Percentiles rank a stretch among this genome's conserved stretches.
Evolutionary conservation across 2,329 filamentous ascomycete genomes (phyloP).

Genomic region (Cercospora sp.): DNA sequence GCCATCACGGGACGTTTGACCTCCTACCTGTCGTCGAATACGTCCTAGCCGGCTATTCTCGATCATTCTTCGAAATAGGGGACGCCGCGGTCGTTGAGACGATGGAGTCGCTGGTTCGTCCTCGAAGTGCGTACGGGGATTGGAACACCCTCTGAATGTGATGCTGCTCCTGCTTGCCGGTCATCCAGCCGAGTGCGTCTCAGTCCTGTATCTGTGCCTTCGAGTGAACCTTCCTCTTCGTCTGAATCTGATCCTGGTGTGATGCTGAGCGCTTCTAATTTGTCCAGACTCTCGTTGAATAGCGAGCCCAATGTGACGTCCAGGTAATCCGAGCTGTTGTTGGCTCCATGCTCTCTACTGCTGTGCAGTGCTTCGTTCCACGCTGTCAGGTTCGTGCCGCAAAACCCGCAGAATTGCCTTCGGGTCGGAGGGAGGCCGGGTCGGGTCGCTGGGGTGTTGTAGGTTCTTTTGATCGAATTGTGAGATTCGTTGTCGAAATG

Average conservation of each 20-base stretch:
- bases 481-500: conserved; percentile 73
- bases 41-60: conserved; percentile 72
- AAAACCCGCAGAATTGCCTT: conserved; percentile 87
- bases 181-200: conserved; percentile 17
- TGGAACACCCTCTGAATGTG: background rate
- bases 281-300: conserved; percentile 66
- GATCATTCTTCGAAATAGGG: conserved; percentile 87
- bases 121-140: conserved; percentile 17
- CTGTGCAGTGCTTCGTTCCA: background rate
- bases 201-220: conserved; percentile 9
- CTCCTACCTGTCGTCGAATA: conserved; percentile 62
- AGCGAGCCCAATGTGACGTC: conserved; percentile 79
- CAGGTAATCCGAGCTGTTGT: conserved; percentile 74
- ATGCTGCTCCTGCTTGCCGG: background rate
- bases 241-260: conserved; percentile 53
- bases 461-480: conserved; percentile 48
- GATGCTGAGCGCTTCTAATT: conserved; percentile 74
- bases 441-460: conserved; percentile 52
- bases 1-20: conserved; percentile 63
- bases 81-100: conserved; percentile 54
- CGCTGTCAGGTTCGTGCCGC: conserved; percentile 79
- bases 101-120: conserved; percentile 25
- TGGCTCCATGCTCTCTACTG: conserved; percentile 61
- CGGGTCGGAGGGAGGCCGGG: conserved; percentile 57
- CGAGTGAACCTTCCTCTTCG: conserved; percentile 34